Base-by-base conservation (phyloP, 108 stramenopile genomes). In the Cyclotella kingstonii region DNA sequence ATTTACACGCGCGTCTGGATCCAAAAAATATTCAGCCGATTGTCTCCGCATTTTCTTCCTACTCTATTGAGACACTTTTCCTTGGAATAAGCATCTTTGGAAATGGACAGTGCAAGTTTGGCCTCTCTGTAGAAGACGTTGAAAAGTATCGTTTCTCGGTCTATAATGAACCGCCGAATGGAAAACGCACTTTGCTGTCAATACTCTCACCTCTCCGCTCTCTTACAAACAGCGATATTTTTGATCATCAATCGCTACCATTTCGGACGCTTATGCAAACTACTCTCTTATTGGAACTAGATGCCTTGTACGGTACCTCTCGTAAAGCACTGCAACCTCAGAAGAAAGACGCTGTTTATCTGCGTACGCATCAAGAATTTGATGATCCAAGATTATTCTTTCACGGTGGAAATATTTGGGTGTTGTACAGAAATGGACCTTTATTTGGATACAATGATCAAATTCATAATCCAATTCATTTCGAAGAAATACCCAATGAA, bases 361-460 rank as follows among this genome's bases (percentile, higher is more conserved):
- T 17, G 35, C 41, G 52, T 17, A 46, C 63, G 11, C 60, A 63
- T 50, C 66, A 64, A 21, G 77, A 86, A 31, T 71, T 93, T 29
- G 91, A 93, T 63, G 91, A 93, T 78, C 84, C 91, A 28, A 66
- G 91, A 45, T 66, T 93, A 17, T 93, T 90, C 65, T 71, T 82
- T n/a, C 67, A 89, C 46, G 28, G 70, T 4, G 72, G 75, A 3
- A 29, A 80, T 34, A 21, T 94, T 17, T 89, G 83, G 84, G 65
- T 94, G 8, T 63, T 79, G 18, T 94, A 86, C 63, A 82, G 92
- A 21, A 87, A 94, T 68, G 92, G 89, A 10, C 74, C 64, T 27
- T 43, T 68, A 30, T 94, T 90, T 82, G 89, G 89, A n/a, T 90
- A 94, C 63, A 82, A 89, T 12, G 81, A 81, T 54, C 90, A 91